Base-by-base conservation (phyloP, 345 rosid genomes). In the Eucalyptus caleyi region DNA sequence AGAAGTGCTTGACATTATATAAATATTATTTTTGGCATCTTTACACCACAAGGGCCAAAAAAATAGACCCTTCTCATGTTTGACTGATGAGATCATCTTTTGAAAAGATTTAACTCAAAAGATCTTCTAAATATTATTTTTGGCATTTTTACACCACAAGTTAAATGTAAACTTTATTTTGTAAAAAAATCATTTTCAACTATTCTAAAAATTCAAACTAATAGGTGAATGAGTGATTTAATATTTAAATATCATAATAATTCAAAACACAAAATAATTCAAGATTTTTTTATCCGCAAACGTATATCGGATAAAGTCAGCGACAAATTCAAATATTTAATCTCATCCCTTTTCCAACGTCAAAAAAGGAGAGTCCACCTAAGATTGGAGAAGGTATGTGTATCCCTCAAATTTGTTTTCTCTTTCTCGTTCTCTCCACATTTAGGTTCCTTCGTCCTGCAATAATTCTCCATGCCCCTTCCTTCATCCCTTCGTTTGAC, bases 351-450 rank as follows among this genome's bases (percentile, higher is more conserved):
- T 67, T 1, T 67, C 18, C 80, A 65, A n/a, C 34, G 34, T 32
- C 6, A 32, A 30, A 30, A 1, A 12, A 7, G 72, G 0, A 30
- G 37, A 30, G 18, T 0, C 37, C 34, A 6, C 19, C 3, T 62
- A 59, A 1, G 30, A 26, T 62, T 62, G 69, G 69, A 62, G 32
- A 62, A 59, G 65, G 65, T 26, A 59, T 59, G 30, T 5, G 15
- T 59, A 59, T 59, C n/a, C 65, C 65, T 62, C 69, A 62, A 32
- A 67, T 16, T 67, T 32, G 40, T 65, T n/a, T n/a, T 65, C 11
- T 27, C 34, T n/a, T 65, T n/a, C 77, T n/a, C 18, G 77, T 16
- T 15, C 77, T 65, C 77, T 5, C 42, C 42, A 32, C 6, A 1
- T 67, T n/a, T 8, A 32, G 23, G 21, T 69, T 34, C 12, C 42